Percentiles rank a stretch among this genome's conserved stretches.
These are phyloP conservation scores for Microbotryum lychnidis-dioicae DNA, from an alignment of 1,284 basidiomycete genomes.

Conservation along the genomic window DNA sequence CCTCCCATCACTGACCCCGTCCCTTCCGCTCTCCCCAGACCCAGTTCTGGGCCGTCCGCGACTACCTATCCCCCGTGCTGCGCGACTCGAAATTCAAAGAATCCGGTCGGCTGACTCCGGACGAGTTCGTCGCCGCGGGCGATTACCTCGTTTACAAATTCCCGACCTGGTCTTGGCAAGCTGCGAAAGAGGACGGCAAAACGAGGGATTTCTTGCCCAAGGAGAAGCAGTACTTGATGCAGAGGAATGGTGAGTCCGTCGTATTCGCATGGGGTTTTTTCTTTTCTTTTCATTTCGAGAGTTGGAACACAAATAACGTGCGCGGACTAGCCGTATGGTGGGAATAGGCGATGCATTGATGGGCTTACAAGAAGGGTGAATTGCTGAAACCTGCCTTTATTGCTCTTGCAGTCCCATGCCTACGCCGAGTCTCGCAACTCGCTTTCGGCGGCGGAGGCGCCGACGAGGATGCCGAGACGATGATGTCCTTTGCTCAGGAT, in stretches of 20 bases:
- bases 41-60: slow-evolving; percentile 91
- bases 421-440: slow-evolving; percentile 79
- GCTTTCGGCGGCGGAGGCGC: slow-evolving; percentile 90
- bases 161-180: slow-evolving; percentile 86
- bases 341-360: too few species aligned
- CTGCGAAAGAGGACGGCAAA: slow-evolving; percentile 47
- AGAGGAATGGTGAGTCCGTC: slow-evolving; percentile 54
- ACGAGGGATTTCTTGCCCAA: slow-evolving; percentile 81
- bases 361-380: neutral
- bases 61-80: slow-evolving; percentile 90
- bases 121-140: slow-evolving; percentile 85
- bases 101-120: slow-evolving; percentile 65
- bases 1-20: neutral
- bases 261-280: too few species aligned
- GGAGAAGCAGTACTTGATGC: slow-evolving; percentile 95
- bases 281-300: neutral
- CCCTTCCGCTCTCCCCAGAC: slow-evolving; percentile 45
- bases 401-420: slow-evolving; percentile 61
- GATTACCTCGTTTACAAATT: slow-evolving; percentile 94
- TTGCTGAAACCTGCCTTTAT: neutral
- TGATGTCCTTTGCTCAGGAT: slow-evolving; percentile 51
- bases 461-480: slow-evolving; percentile 86
- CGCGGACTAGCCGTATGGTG: too few species aligned
- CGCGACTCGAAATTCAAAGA: slow-evolving; percentile 99
- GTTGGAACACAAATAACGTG: too few species aligned